Base-by-base conservation (phyloP, 306 rosid species). In the Dalbergia cochinchinensis region DNA sequence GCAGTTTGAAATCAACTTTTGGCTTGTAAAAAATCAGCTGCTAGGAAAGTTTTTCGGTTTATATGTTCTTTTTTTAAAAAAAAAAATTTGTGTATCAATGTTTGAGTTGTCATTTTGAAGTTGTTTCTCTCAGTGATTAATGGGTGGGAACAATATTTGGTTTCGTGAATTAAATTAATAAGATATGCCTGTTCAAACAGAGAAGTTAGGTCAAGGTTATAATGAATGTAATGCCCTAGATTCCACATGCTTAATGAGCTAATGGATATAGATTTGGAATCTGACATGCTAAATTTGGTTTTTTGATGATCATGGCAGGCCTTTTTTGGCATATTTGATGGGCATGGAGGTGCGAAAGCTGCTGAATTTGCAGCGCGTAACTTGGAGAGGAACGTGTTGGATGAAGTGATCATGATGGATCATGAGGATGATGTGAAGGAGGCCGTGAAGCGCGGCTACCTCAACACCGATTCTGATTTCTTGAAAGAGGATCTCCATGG, bases 311-410 rank as follows among this genome's bases (percentile, higher is more conserved):
- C n/a, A 66, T 81, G 37, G 76, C 98, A 95, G 99, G 96, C 98
- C 10, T 81, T 95, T 77, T 95, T 95, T 33, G 99, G 98, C 11
- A 67, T 95, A 69, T 95, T 86, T 82, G 99, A 93, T 82, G 98
- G 99, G n/a, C 98, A 95, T 35, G 98, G 99, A 20, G 99, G 99
- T 71, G 85, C 88, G 0, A 91, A 93, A 73, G 98, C 98, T 41
- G 98, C 98, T 0, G 96, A 93, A 71, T 95, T 84, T 80, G 96
- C 96, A 2, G 92, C 99, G 5, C 82, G 80, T 16, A 90, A 95
- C 85, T 89, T 95, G 62, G 86, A 80, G 54, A 93, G 86, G 87
- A 93, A 91, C 68, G 77, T 95, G 31, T 35, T 91, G 60, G 92
- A 88, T 45, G 94, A 91, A 82, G 84, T 93, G 34, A 78, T 63